phyloP scores from a whole-genome alignment of 345 rosid genomes.

The Salix caprea region DNA sequence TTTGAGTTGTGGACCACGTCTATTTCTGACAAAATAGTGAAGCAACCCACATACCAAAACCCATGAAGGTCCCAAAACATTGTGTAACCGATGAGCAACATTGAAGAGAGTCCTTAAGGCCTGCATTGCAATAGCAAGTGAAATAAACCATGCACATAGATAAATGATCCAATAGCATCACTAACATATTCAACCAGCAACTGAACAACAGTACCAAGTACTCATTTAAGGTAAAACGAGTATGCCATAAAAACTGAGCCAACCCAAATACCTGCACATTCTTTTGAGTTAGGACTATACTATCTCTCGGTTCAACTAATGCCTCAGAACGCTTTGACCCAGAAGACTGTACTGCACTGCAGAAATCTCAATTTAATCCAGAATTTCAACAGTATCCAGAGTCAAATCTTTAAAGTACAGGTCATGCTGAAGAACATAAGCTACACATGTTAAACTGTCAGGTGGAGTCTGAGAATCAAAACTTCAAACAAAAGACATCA shows the following conservation, averaged over 20 bases:
- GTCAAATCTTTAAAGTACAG: neutral
- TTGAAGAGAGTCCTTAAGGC: slow-evolving; percentile 96
- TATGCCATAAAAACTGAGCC: slow-evolving; percentile 4
- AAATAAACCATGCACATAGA: slow-evolving; percentile 16
- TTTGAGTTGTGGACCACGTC: neutral
- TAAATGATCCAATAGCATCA: slow-evolving; percentile 4
- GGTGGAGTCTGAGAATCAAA: no score
- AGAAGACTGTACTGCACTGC: slow-evolving; percentile 66
- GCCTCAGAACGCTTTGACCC: slow-evolving; percentile 72
- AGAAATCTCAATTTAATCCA: slow-evolving; percentile 44
- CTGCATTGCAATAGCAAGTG: slow-evolving; percentile 42
- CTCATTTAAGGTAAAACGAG: neutral
- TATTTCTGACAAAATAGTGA: slow-evolving; percentile 2
- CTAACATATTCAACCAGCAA: slow-evolving; percentile 7
- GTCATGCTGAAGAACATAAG: neutral
- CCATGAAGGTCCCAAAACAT: slow-evolving; percentile 99
- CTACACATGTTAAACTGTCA: neutral
- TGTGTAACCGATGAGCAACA: slow-evolving; percentile 86
- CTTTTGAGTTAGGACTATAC: slow-evolving; percentile 74
- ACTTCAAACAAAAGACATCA: no score
- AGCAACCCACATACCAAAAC: slow-evolving; percentile 65
- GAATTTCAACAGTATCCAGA: slow-evolving; percentile 8
- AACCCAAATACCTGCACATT: slow-evolving; percentile 79
- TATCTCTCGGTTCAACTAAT: slow-evolving; percentile 68
- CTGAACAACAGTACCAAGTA: neutral